Base-by-base conservation (phyloP, 2,329 filamentous ascomycete species). In the Fusarium domesticum region DNA sequence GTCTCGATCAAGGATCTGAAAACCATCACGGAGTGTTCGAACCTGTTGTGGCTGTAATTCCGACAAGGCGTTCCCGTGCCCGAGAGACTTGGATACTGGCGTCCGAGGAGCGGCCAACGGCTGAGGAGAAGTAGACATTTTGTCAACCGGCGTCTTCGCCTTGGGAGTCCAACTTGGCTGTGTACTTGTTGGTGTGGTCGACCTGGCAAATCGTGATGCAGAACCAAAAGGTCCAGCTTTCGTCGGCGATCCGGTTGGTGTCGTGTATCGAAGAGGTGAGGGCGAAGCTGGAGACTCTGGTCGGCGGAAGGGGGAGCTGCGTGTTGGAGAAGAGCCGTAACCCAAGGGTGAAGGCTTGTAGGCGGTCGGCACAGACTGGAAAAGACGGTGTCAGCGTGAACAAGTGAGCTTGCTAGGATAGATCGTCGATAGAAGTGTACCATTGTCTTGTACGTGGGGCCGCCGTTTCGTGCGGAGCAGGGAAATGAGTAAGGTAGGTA, bases 1-100 rank as follows among this genome's bases (percentile, higher is more conserved):
- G 67, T 93, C 85, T 48, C 89, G 80, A 66, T 97, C 93, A 36
- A 98, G 76, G 47, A 96, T 90, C 66, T 95, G 89, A 67, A 97
- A 98, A 0, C 87, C 89, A 64, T 97, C 92, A 48, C 93, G 82
- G 68, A 98, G 80, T 58, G 89, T 88, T 60, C 91, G 83, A 28
- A 96, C 82, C 58, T 96, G 89, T 3, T 87, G 76, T 3, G 89
- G 83, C 30, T 92, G 87, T 33, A 97, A 70, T 60, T 87, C 85
- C 3, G 84, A 83, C 35, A 90, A 72, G 12, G 82, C 74, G 57
- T 76, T 81, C 25, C 74, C 72, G 42, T 71, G 66, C 4, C 65
- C 66, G 32, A 72, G 60, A 6, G 69, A 59, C 31, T 68, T 66
- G 18, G 68, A 50, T 16, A 63, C 56, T 8, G 64, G 50, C 12